A percentile compares a stretch with the other conserved stretches of the same genome.
phyloP scores from a whole-genome alignment of 148 eudicot species.

The Chenopodium suecicum region DNA sequence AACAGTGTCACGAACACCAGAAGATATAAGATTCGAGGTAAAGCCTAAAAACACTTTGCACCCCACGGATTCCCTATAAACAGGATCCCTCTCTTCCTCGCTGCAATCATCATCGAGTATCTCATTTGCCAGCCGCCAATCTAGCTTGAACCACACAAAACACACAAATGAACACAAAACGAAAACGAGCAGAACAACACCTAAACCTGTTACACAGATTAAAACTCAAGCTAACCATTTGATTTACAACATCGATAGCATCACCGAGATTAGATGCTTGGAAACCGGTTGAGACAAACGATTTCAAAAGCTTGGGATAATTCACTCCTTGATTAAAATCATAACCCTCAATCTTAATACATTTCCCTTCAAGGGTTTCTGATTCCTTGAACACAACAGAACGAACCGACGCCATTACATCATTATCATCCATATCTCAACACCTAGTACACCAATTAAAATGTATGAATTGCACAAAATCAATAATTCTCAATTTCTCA shows the following conservation, averaged over 20 bases:
- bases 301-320: conserved; percentile 51
- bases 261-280: conserved; percentile 93
- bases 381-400: conserved; percentile 70
- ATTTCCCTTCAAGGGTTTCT: conserved; percentile 56
- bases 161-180: conserved; percentile 16
- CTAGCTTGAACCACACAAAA: conserved; percentile 52
- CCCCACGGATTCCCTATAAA: conserved; percentile 56
- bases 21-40: conserved; percentile 88
- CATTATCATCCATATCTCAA: conserved; percentile 25
- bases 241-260: conserved; percentile 73
- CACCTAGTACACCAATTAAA: neutral
- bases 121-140: conserved; percentile 86
- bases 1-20: conserved; percentile 76
- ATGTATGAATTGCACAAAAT: neutral
- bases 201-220: neutral
- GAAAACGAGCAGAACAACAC: neutral
- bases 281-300: conserved; percentile 71
- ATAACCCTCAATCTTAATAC: conserved; percentile 74
- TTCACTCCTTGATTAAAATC: conserved; percentile 77
- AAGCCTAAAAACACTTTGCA: conserved; percentile 90
- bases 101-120: conserved; percentile 55
- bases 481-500: neutral
- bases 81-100: conserved; percentile 58
- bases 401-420: conserved; percentile 40
- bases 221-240: conserved; percentile 57